Evolutionary conservation across 1,139 yeast species (phyloP).

Genomic region (Candida sp.): DNA sequence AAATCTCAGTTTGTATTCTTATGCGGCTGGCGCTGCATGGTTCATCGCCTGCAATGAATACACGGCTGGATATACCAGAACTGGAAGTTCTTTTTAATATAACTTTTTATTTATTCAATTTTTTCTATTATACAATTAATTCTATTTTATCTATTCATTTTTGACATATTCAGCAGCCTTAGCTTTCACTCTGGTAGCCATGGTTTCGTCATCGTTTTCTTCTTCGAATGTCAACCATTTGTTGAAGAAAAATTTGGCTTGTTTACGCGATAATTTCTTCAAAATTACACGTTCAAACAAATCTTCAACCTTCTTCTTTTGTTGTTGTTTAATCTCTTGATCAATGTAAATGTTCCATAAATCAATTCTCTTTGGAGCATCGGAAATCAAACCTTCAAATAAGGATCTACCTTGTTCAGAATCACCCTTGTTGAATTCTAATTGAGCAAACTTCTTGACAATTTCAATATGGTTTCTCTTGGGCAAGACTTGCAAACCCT

Average conservation of each 20-base stretch:
- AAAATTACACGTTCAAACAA: conserved; percentile 76
- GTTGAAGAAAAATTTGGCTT: conserved; percentile 91
- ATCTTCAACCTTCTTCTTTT: conserved; percentile 64
- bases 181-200: conserved; percentile 82
- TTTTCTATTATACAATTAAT: not conserved
- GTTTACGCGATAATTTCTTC: conserved; percentile 78
- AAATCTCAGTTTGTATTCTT: too few species aligned
- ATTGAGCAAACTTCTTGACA: conserved; percentile 83
- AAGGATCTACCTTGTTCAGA: conserved; percentile 92
- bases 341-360: conserved; percentile 94
- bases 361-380: conserved; percentile 90
- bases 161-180: conserved; percentile 80
- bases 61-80: too few species aligned
- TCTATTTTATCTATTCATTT: conserved; percentile 10
- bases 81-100: too few species aligned
- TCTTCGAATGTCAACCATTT: conserved; percentile 89
- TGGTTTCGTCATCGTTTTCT: conserved; percentile 61
- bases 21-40: too few species aligned
- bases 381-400: conserved; percentile 87
- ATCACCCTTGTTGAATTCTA: conserved; percentile 85
- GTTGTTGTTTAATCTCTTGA: conserved; percentile 77
- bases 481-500: conserved; percentile 70
- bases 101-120: too few species aligned
- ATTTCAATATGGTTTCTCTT: conserved; percentile 76
- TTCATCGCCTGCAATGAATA: too few species aligned